Base-by-base conservation (phyloP, 2,329 filamentous ascomycete genomes). In the Cordyceps farinosa region DNA sequence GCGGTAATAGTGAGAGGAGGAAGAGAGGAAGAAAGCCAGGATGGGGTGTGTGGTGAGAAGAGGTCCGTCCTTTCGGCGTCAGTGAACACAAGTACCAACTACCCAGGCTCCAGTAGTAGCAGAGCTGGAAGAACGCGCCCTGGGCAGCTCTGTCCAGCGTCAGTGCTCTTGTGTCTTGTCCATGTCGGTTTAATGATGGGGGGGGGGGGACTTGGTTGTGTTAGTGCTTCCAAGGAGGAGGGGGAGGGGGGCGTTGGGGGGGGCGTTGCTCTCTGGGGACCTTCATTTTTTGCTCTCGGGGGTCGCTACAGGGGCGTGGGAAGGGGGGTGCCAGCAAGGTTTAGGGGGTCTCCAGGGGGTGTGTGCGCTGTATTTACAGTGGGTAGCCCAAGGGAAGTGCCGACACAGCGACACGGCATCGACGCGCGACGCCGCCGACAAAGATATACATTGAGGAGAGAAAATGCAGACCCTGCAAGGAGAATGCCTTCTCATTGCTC, bases 41-140 rank as follows among this genome's bases (percentile, higher is more conserved):
- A 40, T 6, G 17, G 51, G 51, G 56, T 22, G 56, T 42, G 56
- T 48, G 55, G 32, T 59, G 27, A 59, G 42, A 59, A 29, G 45
- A 50, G 6, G 55, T 17, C 47, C 17, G 42, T 27, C 17, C 29
- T 32, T 42, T 29, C n/a, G 53, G 40, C 17, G 52, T 27, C 44
- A 36, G 29, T 45, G 17, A 53, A 38, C 34, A 45, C 34, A 40
- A 38, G 34, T 17, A 50, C n/a, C 22, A 29, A 30, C 10, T 58
- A 40, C 44, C 29, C 11, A 38, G 51, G 17, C n/a, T 29, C 32
- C 5, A 38, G n/a, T 22, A n/a, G 27, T 29, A n/a, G 45, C 22
- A 29, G 45, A 48, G 45, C 45, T 48, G 45, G 45, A 48, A 48
- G 29, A 48, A 48, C 29, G 45, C 27, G 36, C 36, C 38, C 38